Evolutionary conservation across 2,329 filamentous ascomycete species (phyloP).

Genomic region (Teratosphaeria pseudoeucalypti): DNA sequence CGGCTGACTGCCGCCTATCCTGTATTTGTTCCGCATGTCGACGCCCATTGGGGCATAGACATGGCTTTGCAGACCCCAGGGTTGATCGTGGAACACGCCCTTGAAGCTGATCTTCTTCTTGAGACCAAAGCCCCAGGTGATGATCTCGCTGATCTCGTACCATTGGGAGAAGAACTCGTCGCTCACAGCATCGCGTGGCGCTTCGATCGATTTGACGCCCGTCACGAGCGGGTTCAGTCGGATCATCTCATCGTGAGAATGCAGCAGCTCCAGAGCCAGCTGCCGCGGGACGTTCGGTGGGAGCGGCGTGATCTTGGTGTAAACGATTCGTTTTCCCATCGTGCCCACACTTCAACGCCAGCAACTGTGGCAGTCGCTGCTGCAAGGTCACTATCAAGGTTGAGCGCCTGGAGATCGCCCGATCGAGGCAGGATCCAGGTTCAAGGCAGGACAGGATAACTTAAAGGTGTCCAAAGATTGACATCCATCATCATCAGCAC

Average conservation of each 20-base stretch:
- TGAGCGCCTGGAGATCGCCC: neutral
- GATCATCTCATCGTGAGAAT: conserved; percentile 53
- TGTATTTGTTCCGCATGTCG: conserved; percentile 58
- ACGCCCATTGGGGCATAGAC: conserved; percentile 58
- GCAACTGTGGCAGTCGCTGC: neutral
- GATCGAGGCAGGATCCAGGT: neutral
- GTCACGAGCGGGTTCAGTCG: conserved; percentile 60
- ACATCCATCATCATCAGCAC: neutral
- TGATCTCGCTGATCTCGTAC: conserved; percentile 62
- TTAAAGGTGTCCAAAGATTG: neutral
- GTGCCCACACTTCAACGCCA: neutral
- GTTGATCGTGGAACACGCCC: conserved; percentile 62
- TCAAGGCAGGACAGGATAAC: neutral
- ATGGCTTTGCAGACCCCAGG: conserved; percentile 62
- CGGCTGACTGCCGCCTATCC: conserved; percentile 58
- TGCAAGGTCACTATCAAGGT: neutral
- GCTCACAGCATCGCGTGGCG: conserved; percentile 55
- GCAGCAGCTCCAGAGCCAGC: conserved; percentile 61
- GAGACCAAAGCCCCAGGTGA: conserved; percentile 57
- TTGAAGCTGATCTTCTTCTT: conserved; percentile 59
- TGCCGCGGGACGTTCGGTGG: conserved; percentile 60
- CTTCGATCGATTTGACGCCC: conserved; percentile 51
- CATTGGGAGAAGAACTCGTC: conserved; percentile 51
- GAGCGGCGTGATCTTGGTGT: conserved; percentile 60
- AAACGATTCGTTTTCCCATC: conserved; percentile 49